A percentile compares a stretch with the other conserved stretches of the same genome.
Conservation (phyloP, 768 basidiomycete species). For the Lactarius psammicola region DNA sequence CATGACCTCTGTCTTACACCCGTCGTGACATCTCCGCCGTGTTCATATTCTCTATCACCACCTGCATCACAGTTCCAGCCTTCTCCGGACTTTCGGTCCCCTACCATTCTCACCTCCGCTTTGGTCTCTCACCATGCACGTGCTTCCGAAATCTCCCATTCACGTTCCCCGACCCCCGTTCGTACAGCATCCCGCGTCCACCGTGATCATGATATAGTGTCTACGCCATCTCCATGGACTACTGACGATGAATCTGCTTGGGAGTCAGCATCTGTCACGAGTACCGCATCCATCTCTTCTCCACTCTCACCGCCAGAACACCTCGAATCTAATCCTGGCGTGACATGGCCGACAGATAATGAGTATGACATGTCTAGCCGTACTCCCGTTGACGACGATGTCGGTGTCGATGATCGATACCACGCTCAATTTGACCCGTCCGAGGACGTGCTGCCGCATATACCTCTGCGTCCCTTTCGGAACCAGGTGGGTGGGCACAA, state of each 20-base stretch:
- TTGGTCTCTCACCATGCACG: constrained; percentile 17
- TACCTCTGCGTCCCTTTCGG: constrained; percentile 91
- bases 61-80: constrained; percentile 8
- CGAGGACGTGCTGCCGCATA: constrained; percentile 72
- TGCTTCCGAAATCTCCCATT: constrained; percentile 30
- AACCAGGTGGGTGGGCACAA: constrained; percentile 98
- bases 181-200: constrained; percentile 29
- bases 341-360: constrained; percentile 36
- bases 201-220: constrained; percentile 29
- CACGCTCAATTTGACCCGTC: constrained; percentile 44
- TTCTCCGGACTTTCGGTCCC: constrained; percentile 12
- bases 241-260: constrained; percentile 77
- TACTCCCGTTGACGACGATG: constrained; percentile 23
- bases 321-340: constrained; percentile 35
- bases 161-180: constrained; percentile 43
- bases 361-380: constrained; percentile 31
- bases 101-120: constrained; percentile 16
- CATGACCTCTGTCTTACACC: constrained; percentile 34
- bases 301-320: constrained; percentile 39
- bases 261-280: constrained; percentile 67
- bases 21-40: constrained; percentile 40
- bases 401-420: constrained; percentile 36
- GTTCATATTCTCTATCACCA: constrained; percentile 28
- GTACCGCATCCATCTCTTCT: constrained; percentile 57
- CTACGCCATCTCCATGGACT: constrained; percentile 60